Base-by-base conservation (phyloP, 805 yeast species). In the Middelhovenomyces tepae region DNA sequence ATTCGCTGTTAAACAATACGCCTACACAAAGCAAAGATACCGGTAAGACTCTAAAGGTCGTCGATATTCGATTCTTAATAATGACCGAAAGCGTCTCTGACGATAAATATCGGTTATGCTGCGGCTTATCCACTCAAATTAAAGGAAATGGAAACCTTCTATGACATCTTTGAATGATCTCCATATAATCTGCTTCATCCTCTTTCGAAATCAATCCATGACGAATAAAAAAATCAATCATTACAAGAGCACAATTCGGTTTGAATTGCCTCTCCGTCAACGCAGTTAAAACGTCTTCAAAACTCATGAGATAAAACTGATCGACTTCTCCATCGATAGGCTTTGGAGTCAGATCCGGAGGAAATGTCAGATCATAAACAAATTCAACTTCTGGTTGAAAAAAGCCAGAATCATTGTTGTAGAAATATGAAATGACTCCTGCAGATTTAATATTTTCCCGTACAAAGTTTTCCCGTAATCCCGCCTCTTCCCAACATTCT, bases 401-500 rank as follows among this genome's bases (percentile, higher is more conserved):
- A n/a, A 75, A 61, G 0, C 78, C 78, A 0, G 51, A 48, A 34
- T 71, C 82, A 1, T 48, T 46, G 5, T 27, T 53, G 43, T 38
- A 54, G 37, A 39, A 50, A 51, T 91, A 91, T 14, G 84, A 71
- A 1, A 83, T 58, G 0, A 69, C 75, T 0, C 96, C 96, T 0
- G 63, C 75, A 2, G 75, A 44, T 19, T 47, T 59, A 9, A 73
- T 49, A 31, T 67, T 56, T 3, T 47, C 20, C 32, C 54, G 51
- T 1, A 85, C 76, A 38, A 73, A 69, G 1, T 60, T 65, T 9
- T 64, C 60, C 0, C 49, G 42, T n/a, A 89, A 56, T 0, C 94
- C 94, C 0, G 95, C 97, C 49, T 91, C 98, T 48, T 91, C 98
- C 39, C 64, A 65, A 47, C 94, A 75, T 53, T 91, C 98, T 51